Evolutionary conservation across 2,329 filamentous ascomycete species (phyloP).

Genomic region (Bipolaris zeicola): DNA sequence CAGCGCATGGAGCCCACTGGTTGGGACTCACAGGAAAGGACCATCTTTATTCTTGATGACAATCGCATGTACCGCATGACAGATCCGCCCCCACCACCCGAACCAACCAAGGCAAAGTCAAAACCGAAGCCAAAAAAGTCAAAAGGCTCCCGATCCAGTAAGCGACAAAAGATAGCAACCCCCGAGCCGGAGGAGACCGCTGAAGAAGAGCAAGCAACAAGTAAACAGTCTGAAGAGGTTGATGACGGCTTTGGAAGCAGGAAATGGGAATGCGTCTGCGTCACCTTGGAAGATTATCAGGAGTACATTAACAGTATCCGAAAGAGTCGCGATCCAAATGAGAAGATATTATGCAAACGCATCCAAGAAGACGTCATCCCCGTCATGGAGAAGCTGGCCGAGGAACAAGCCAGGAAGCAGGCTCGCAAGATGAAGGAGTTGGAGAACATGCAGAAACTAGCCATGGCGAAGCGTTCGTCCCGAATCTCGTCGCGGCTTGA

Average conservation of each 20-base stretch:
- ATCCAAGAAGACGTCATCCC: slow-evolving; percentile 81
- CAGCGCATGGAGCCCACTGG: slow-evolving; percentile 78
- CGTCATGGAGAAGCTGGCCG: slow-evolving; percentile 77
- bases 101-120: slow-evolving; percentile 59
- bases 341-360: slow-evolving; percentile 75
- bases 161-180: slow-evolving; percentile 68
- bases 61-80: slow-evolving; percentile 88
- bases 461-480: slow-evolving; percentile 92
- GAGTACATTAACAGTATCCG: slow-evolving; percentile 72
- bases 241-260: slow-evolving; percentile 74
- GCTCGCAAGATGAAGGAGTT: slow-evolving; percentile 80
- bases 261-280: slow-evolving; percentile 89
- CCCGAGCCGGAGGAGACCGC: slow-evolving; percentile 50
- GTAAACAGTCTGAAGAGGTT: slow-evolving; percentile 36
- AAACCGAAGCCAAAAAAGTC: slow-evolving; percentile 63
- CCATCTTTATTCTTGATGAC: slow-evolving; percentile 91
- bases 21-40: slow-evolving; percentile 85
- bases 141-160: slow-evolving; percentile 67
- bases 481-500: slow-evolving; percentile 83
- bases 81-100: slow-evolving; percentile 69
- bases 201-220: slow-evolving; percentile 38
- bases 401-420: slow-evolving; percentile 71
- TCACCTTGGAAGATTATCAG: slow-evolving; percentile 78
- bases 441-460: slow-evolving; percentile 80
- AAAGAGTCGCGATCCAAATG: slow-evolving; percentile 81